Evolutionary conservation across 768 basidiomycete genomes (phyloP).

Genomic region (Agaricus bisporus): DNA sequence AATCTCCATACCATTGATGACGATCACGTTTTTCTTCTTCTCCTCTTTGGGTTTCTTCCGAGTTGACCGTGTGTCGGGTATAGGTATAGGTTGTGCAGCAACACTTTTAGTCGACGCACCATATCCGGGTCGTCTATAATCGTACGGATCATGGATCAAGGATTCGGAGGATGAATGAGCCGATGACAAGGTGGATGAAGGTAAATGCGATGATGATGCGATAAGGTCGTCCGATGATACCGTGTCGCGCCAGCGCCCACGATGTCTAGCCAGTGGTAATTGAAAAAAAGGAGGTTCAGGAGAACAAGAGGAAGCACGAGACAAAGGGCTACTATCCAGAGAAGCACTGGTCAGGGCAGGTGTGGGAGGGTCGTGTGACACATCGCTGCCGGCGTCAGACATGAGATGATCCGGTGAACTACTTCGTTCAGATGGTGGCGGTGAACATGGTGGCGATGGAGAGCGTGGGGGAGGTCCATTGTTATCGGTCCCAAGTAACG

Average conservation of each 20-base stretch:
- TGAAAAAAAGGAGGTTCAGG: conserved; percentile 26
- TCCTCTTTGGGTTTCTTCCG: not conserved
- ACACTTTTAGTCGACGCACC: not conserved
- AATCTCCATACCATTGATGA: conserved; percentile 35
- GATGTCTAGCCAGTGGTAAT: conserved; percentile 21
- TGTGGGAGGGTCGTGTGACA: conserved; percentile 27
- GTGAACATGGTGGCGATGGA: conserved; percentile 6
- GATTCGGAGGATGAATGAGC: not conserved
- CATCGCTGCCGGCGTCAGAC: conserved; percentile 21
- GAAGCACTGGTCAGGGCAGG: conserved; percentile 32
- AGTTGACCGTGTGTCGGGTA: not conserved
- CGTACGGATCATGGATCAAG: not conserved
- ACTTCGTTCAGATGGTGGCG: conserved; percentile 9
- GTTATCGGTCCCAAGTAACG: conserved; percentile 7
- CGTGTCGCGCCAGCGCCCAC: not conserved
- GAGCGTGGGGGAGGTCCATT: not conserved
- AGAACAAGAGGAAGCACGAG: conserved; percentile 27
- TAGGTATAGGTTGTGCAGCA: not conserved
- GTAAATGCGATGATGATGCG: not conserved
- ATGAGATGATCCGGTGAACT: conserved; percentile 5
- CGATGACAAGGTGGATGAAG: not conserved
- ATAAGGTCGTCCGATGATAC: not conserved
- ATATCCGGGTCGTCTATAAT: not conserved
- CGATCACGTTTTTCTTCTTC: conserved; percentile 27
- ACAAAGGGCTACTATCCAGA: conserved; percentile 29